phyloP scores from a whole-genome alignment of 1,284 basidiomycete genomes.

The Ustilago xerochloae region DNA sequence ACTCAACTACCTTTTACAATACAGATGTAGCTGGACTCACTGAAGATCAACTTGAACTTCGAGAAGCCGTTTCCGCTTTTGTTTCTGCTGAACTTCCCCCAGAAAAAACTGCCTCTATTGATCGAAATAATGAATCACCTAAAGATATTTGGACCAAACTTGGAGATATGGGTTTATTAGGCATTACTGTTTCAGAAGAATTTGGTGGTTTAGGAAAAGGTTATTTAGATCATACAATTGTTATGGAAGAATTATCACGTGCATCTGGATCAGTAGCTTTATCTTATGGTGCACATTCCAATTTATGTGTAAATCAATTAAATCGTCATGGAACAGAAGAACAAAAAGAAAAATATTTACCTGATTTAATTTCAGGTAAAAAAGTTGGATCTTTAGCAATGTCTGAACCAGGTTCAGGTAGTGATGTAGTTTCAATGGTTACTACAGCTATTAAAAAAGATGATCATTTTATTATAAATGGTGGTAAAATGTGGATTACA shows the following conservation, averaged over 20 bases:
- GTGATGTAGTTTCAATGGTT: slow-evolving; percentile 91
- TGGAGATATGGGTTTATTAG: slow-evolving; percentile 60
- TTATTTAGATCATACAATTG: slow-evolving; percentile 60
- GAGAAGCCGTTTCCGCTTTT: slow-evolving; percentile 49
- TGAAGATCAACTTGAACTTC: slow-evolving; percentile 50
- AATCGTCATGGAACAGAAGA: slow-evolving; percentile 84
- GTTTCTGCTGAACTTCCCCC: slow-evolving; percentile 44
- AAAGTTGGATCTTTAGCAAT: slow-evolving; percentile 92
- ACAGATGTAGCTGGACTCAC: slow-evolving; percentile 46
- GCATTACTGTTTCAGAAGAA: slow-evolving; percentile 59
- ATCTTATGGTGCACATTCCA: slow-evolving; percentile 86
- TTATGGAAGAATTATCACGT: slow-evolving; percentile 76
- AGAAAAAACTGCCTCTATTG: slow-evolving; percentile 45
- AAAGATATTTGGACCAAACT: slow-evolving; percentile 58
- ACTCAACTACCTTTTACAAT: slow-evolving; percentile 51
- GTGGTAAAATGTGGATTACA: slow-evolving; percentile 96
- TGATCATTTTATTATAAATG: slow-evolving; percentile 82
- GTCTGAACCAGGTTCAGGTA: slow-evolving; percentile 90
- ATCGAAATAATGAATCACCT: slow-evolving; percentile 49
- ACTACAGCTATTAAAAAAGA: slow-evolving; percentile 80
- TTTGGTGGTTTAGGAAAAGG: slow-evolving; percentile 57
- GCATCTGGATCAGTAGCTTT: slow-evolving; percentile 90
- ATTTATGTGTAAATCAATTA: slow-evolving; percentile 73
- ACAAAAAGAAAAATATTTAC: slow-evolving; percentile 88
- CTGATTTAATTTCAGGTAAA: slow-evolving; percentile 81